Percentiles rank a stretch among this genome's conserved stretches.
These are phyloP conservation scores for Endocladia muricata DNA, from an alignment of 31 red algal genomes.

Conservation along the genomic window DNA sequence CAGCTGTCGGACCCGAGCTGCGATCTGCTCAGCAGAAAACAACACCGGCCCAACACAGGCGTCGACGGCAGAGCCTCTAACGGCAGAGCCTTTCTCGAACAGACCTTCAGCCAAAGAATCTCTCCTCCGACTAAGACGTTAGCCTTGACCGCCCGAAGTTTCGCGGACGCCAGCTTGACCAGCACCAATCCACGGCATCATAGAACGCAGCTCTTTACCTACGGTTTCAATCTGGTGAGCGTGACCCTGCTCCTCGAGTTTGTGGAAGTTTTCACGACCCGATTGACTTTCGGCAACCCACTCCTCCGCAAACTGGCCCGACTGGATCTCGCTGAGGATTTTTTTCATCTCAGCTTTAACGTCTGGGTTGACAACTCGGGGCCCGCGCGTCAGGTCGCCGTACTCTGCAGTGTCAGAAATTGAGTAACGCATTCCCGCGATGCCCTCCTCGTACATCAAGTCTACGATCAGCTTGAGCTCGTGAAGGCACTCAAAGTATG, in stretches of 20 bases:
- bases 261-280: neutral
- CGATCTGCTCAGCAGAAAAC: too few species aligned
- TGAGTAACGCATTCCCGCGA: neutral
- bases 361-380: neutral
- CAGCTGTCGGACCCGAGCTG: too few species aligned
- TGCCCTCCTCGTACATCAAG: neutral
- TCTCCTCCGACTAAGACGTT: too few species aligned
- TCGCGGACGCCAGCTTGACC: too few species aligned
- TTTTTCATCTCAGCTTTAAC: neutral
- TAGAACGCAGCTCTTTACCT: neutral
- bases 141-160: too few species aligned
- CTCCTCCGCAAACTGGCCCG: neutral
- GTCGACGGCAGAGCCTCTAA: too few species aligned
- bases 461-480: neutral
- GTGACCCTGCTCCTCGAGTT: neutral
- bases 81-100: too few species aligned
- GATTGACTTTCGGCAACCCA: neutral
- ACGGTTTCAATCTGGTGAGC: neutral
- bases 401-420: neutral
- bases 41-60: too few species aligned
- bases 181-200: neutral
- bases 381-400: neutral
- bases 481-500: constrained; percentile 1
- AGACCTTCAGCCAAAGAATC: too few species aligned
- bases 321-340: neutral